These are phyloP conservation scores for Taiozyma sp. DNA, from an alignment of 1,139 yeast species.

Conservation along the genomic window DNA sequence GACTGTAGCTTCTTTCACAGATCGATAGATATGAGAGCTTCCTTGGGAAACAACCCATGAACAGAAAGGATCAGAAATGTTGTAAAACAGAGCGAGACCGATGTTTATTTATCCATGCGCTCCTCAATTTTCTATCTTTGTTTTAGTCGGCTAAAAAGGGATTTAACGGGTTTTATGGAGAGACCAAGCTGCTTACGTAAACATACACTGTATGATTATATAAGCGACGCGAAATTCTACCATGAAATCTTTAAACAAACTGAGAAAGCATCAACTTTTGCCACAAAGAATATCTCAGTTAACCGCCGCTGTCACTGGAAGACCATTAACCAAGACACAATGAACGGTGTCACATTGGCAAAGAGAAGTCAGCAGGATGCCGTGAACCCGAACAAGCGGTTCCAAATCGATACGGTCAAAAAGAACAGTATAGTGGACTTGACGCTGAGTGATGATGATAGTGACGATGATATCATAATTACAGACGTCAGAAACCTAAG, in stretches of 20 bases:
- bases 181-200: too few relatives aligned
- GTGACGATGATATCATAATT: conserved; percentile 12
- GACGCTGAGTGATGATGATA: conserved; percentile 5
- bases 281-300: neutral
- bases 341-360: neutral
- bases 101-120: neutral
- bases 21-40: too few relatives aligned
- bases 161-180: neutral
- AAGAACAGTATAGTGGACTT: conserved; percentile 3
- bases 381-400: neutral
- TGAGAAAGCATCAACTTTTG: neutral
- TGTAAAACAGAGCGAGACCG: too few relatives aligned
- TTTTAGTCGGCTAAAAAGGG: neutral
- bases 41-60: too few relatives aligned
- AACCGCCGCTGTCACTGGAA: too few relatives aligned
- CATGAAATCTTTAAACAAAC: neutral
- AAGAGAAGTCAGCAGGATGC: neutral
- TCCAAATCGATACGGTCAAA: neutral
- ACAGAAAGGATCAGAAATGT: too few relatives aligned
- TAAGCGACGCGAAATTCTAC: neutral
- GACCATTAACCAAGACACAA: neutral
- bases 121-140: neutral
- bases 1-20: too few relatives aligned
- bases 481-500: conserved; percentile 6
- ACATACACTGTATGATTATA: neutral